Evolutionary conservation across 2,329 filamentous ascomycete genomes (phyloP).

Genomic region (Nemania sp.): DNA sequence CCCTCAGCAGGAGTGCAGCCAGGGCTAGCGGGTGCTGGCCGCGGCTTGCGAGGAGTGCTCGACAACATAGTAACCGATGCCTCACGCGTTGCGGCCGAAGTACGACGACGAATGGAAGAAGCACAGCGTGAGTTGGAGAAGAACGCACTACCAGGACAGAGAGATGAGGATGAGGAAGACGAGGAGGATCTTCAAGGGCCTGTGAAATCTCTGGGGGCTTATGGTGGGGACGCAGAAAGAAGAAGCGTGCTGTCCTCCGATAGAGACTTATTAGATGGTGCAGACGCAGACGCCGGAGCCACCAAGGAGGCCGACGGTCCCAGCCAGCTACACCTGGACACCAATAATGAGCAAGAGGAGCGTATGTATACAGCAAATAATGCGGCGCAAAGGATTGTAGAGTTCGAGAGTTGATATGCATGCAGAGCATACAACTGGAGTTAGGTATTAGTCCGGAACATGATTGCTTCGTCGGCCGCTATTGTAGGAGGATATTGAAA

Average conservation of each 20-base stretch:
- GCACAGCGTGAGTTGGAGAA: constrained; percentile 91
- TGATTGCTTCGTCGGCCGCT: constrained; percentile 43
- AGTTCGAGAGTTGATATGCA: constrained; percentile 58
- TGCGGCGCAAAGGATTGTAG: constrained; percentile 57
- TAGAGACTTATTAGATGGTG: constrained; percentile 77
- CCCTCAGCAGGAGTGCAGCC: constrained; percentile 56
- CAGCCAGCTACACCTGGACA: constrained; percentile 47
- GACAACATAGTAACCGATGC: constrained; percentile 98
- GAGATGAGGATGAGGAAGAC: constrained; percentile 75
- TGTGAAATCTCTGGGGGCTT: constrained; percentile 54
- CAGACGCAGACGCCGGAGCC: constrained; percentile 75
- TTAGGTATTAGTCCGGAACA: constrained; percentile 47
- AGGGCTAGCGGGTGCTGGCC: constrained; percentile 63
- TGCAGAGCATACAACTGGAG: constrained; percentile 43
- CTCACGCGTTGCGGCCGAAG: constrained; percentile 94
- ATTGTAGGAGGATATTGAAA: constrained; percentile 43
- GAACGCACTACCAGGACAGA: constrained; percentile 75
- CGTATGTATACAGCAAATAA: constrained; percentile 45
- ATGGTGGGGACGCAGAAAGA: constrained; percentile 69
- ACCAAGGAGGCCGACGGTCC: constrained; percentile 51
- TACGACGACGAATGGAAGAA: constrained; percentile 92
- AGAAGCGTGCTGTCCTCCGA: constrained; percentile 75
- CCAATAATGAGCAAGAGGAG: constrained; percentile 44
- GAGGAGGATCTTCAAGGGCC: constrained; percentile 67
- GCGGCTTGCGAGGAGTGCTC: constrained; percentile 89